Conservation (phyloP, 148 eudicot genomes). For the Silene latifolia region DNA sequence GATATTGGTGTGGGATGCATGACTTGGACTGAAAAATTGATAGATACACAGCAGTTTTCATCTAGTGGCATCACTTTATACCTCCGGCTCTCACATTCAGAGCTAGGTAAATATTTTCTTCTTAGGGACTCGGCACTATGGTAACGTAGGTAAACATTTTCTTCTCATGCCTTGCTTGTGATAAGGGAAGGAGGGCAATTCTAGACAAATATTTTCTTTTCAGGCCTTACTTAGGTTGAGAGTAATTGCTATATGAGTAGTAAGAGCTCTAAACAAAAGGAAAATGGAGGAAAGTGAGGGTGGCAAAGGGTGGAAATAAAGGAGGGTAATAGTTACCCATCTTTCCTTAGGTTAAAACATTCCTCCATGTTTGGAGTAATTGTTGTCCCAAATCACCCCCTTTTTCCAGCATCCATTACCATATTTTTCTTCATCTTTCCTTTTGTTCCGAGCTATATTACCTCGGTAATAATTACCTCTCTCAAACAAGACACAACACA, state of each 20-base stretch:
- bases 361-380: neutral
- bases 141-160: neutral
- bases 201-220: too few species aligned
- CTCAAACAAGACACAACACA: neutral
- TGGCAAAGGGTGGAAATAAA: too few species aligned
- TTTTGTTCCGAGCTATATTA: neutral
- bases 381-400: too few species aligned
- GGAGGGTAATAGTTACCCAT: too few species aligned
- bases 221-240: too few species aligned
- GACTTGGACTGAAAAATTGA: conserved; percentile 42
- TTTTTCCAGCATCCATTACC: too few species aligned
- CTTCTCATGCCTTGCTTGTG: neutral
- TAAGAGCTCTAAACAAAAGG: too few species aligned
- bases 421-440: too few species aligned
- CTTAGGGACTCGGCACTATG: neutral
- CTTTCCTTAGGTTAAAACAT: neutral
- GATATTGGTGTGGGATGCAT: conserved; percentile 46
- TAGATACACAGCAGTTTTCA: conserved; percentile 37
- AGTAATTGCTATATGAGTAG: too few species aligned
- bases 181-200: neutral
- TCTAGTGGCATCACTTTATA: conserved; percentile 42
- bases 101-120: conserved; percentile 35
- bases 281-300: too few species aligned
- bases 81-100: conserved; percentile 43
- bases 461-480: neutral